Percentiles rank a stretch among this genome's conserved stretches.
Evolutionary conservation across 352 stramenopile species (phyloP).

Genomic region (Globisporangium nagaii): DNA sequence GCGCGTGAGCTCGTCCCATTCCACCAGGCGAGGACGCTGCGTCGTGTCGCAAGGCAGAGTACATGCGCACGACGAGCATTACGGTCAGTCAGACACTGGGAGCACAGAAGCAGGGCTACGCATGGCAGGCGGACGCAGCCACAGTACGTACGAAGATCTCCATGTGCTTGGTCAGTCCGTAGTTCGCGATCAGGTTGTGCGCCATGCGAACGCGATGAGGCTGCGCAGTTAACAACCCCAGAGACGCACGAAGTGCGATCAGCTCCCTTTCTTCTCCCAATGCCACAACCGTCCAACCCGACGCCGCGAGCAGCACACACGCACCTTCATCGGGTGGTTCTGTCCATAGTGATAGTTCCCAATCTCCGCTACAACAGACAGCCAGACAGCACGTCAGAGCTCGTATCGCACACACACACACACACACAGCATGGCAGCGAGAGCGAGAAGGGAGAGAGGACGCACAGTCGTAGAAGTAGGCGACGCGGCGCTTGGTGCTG

Average conservation of each 20-base stretch:
- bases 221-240: conserved; percentile 28
- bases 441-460: background rate
- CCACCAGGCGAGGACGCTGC: conserved; percentile 92
- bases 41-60: no score
- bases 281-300: no score
- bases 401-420: background rate
- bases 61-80: no score
- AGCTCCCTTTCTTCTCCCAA: background rate
- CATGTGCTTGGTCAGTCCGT: conserved; percentile 99
- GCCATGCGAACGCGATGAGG: conserved; percentile 99
- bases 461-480: conserved; percentile 89
- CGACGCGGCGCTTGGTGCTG: conserved; percentile 69
- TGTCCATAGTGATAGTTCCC: conserved; percentile 99
- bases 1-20: conserved; percentile 95
- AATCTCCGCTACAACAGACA: conserved; percentile 85
- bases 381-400: background rate
- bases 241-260: background rate
- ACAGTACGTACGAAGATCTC: conserved; percentile 91
- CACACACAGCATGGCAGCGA: background rate
- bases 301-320: background rate
- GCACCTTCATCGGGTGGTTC: conserved; percentile 88
- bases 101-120: background rate
- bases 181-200: conserved; percentile 99
- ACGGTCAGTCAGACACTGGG: no score
- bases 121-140: no score